Evolutionary conservation across 176 grass and related monocot species (phyloP).

Genomic region (Paspalum notatum): DNA sequence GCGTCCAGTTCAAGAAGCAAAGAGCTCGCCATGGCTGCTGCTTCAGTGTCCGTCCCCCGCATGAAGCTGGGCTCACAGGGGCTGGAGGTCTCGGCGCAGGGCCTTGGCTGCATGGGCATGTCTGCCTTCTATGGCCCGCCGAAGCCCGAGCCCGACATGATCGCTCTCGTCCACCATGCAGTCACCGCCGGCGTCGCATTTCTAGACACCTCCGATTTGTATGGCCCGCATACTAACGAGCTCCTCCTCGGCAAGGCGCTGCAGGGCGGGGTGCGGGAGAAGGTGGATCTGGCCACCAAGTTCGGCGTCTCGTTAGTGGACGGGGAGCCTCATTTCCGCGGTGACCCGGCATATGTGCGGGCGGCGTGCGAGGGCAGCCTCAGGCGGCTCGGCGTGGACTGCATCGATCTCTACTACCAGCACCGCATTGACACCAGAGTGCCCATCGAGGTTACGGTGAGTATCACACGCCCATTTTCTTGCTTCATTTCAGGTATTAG

Average conservation of each 20-base stretch:
- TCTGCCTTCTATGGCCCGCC: slow-evolving; percentile 60
- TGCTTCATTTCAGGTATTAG: no score
- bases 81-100: slow-evolving; percentile 68
- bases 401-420: slow-evolving; percentile 62
- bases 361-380: slow-evolving; percentile 24
- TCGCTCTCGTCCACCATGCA: slow-evolving; percentile 71
- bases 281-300: neutral
- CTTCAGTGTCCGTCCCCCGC: slow-evolving; percentile 16
- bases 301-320: slow-evolving; percentile 41
- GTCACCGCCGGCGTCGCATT: slow-evolving; percentile 64
- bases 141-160: slow-evolving; percentile 68
- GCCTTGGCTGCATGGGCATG: slow-evolving; percentile 90
- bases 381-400: slow-evolving; percentile 40
- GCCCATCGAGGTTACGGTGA: slow-evolving; percentile 59
- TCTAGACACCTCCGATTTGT: slow-evolving; percentile 73
- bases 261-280: no score
- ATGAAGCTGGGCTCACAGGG: slow-evolving; percentile 72
- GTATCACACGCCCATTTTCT: neutral
- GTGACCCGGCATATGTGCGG: slow-evolving; percentile 44
- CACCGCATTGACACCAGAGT: slow-evolving; percentile 51
- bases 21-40: slow-evolving; percentile 23
- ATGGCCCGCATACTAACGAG: slow-evolving; percentile 78
- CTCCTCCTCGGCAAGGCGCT: slow-evolving; percentile 61
- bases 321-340: slow-evolving; percentile 31
- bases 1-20: no score